phyloP scores from a whole-genome alignment of 202 grass and related monocot species.

The Hordeum pubiflorum region DNA sequence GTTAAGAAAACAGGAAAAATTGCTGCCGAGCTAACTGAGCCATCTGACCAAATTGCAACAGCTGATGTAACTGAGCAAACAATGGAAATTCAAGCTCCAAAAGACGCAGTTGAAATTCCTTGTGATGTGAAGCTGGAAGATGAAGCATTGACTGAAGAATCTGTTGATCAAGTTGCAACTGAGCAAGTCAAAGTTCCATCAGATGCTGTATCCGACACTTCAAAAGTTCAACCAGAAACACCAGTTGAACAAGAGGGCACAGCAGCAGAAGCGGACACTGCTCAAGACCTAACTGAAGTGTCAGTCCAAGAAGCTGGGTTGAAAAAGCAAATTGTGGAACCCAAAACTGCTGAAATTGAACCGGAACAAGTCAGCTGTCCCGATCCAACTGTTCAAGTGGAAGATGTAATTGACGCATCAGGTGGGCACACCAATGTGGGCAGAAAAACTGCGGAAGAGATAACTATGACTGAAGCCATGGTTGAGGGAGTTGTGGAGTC shows the following conservation, averaged over 20 bases:
- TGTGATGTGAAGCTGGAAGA: background rate
- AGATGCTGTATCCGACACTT: background rate
- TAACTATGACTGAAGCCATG: slow-evolving; percentile 1
- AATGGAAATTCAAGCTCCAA: slow-evolving; percentile 14
- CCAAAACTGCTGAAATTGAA: background rate
- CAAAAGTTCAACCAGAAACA: slow-evolving; percentile 4
- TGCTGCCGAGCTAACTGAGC: background rate
- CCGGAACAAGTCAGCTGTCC: background rate
- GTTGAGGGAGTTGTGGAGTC: slow-evolving; percentile 15
- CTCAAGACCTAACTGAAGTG: background rate
- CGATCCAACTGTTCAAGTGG: slow-evolving; percentile 23
- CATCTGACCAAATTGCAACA: slow-evolving; percentile 9
- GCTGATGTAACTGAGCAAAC: slow-evolving; percentile 12
- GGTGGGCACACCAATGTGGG: background rate
- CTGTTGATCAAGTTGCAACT: background rate
- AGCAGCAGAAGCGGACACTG: background rate
- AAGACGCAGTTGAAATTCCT: slow-evolving; percentile 2
- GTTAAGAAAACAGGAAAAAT: slow-evolving; percentile 16
- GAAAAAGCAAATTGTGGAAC: background rate
- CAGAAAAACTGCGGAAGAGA: slow-evolving; percentile 20
- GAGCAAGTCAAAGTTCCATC: slow-evolving; percentile 23
- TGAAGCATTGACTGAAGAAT: slow-evolving; percentile 8
- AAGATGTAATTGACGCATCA: slow-evolving; percentile 29
- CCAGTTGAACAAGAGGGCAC: background rate
- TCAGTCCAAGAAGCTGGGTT: background rate